Conservation (phyloP, 768 basidiomycete species). For the Serendipita sp. region DNA sequence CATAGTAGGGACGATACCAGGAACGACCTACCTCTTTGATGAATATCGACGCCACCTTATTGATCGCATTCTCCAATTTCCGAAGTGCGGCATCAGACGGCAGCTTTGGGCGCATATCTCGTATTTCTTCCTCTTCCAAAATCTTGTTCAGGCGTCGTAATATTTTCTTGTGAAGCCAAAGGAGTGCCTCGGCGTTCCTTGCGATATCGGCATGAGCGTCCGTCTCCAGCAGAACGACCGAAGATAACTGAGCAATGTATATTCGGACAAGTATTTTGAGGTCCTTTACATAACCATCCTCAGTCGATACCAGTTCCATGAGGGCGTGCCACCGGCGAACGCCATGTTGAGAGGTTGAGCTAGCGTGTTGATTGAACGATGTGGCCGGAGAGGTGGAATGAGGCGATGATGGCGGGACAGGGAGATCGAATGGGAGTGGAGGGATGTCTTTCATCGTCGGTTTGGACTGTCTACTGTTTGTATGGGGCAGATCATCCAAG, state of each 20-base stretch:
- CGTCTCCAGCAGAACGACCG: conserved; percentile 25
- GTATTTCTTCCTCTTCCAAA: background rate
- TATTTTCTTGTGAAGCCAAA: conserved; percentile 52
- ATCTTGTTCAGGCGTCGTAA: conserved; percentile 32
- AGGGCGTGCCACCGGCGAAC: conserved; percentile 48
- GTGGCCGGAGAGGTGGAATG: background rate
- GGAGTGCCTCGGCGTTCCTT: conserved; percentile 51
- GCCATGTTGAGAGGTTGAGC: background rate
- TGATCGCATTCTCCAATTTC: conserved; percentile 30
- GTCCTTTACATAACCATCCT: conserved; percentile 66
- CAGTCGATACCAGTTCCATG: conserved; percentile 70
- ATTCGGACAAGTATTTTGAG: conserved; percentile 57
- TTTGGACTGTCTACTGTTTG: background rate
- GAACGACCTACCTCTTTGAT: conserved; percentile 32
- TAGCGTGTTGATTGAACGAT: background rate
- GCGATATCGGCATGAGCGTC: conserved; percentile 39
- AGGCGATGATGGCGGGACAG: too few species aligned
- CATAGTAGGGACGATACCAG: conserved; percentile 11
- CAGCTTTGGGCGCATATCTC: background rate
- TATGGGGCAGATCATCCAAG: background rate
- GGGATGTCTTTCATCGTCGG: background rate
- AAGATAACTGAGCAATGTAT: conserved; percentile 19
- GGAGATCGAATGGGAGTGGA: too few species aligned
- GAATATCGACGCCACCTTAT: conserved; percentile 38
- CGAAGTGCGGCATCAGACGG: background rate